Conservation (phyloP, 306 rosid genomes). For the Lathyrus sativus region DNA sequence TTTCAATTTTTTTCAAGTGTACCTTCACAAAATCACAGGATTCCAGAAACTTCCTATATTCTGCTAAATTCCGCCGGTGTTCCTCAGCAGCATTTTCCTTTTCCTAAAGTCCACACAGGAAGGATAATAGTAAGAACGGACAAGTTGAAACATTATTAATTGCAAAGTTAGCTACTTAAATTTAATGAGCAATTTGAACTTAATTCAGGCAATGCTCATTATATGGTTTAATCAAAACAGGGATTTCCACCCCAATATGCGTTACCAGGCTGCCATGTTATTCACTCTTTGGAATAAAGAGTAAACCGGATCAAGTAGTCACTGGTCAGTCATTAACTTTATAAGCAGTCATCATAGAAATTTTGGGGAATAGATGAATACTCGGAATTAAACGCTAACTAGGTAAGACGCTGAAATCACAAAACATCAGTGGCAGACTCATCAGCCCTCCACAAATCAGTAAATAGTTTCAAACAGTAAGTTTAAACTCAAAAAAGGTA, state of each 20-base stretch:
- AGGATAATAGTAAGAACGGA: conserved; percentile 29
- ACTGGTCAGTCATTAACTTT: background rate
- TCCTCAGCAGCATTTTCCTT: conserved; percentile 90
- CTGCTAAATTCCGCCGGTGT: conserved; percentile 65
- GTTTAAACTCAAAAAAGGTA: background rate
- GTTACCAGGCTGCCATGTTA: background rate
- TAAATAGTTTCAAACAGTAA: background rate
- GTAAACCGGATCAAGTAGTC: conserved; percentile 8
- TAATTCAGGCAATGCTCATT: conserved; percentile 17
- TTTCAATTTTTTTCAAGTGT: conserved; percentile 21
- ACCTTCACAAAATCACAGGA: conserved; percentile 92
- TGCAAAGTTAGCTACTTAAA: background rate
- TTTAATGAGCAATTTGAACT: conserved; percentile 9
- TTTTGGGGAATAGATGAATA: background rate
- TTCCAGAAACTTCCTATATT: conserved; percentile 80
- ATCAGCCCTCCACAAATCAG: background rate
- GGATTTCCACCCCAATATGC: conserved; percentile 3
- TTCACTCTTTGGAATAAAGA: conserved; percentile 7
- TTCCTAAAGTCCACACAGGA: conserved; percentile 58
- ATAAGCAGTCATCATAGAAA: background rate
- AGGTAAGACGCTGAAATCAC: background rate
- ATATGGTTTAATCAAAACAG: conserved; percentile 9
- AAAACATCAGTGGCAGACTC: conserved; percentile 2
- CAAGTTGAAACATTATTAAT: background rate
- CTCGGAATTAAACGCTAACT: background rate